These are phyloP conservation scores for Panicum miliaceum DNA, from an alignment of 176 grass and related monocot species.

Conservation along the genomic window DNA sequence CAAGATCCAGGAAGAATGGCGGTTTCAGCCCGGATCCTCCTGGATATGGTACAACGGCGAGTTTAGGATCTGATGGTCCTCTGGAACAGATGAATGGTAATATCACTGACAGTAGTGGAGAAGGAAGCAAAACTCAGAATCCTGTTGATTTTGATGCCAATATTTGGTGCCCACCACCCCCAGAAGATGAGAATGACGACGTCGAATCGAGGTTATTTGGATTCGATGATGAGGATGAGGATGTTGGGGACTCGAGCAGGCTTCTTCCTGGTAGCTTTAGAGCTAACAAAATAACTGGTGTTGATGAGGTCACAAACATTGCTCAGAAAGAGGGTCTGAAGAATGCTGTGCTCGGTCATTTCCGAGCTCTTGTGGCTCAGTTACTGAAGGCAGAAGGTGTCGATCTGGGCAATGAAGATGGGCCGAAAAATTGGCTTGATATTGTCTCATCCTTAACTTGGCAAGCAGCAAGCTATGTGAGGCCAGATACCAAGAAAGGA, in stretches of 20 bases:
- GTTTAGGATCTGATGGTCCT: not conserved
- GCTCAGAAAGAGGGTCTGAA: conserved; percentile 55
- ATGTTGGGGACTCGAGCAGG: conserved; percentile 46
- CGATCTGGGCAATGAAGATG: conserved; percentile 49
- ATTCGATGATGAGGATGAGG: conserved; percentile 64
- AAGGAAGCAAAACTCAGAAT: conserved; percentile 30
- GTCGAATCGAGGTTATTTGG: conserved; percentile 62
- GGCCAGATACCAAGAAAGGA: conserved; percentile 87
- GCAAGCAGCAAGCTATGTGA: conserved; percentile 86
- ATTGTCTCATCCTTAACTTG: conserved; percentile 75
- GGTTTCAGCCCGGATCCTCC: conserved; percentile 56
- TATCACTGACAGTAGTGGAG: conserved; percentile 8
- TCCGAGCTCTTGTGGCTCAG: conserved; percentile 82
- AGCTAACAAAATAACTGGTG: conserved; percentile 34
- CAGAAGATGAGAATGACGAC: conserved; percentile 69
- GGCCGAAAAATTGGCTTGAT: conserved; percentile 67
- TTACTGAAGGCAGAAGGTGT: conserved; percentile 87
- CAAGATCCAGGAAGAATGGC: conserved; percentile 43
- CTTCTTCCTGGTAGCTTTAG: conserved; percentile 57
- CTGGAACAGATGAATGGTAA: conserved; percentile 22
- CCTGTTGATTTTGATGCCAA: conserved; percentile 50
- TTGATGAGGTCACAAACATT: conserved; percentile 43
- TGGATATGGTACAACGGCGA: conserved; percentile 37
- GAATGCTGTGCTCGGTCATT: conserved; percentile 70
- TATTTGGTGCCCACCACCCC: conserved; percentile 62